Percentiles rank a stretch among this genome's conserved stretches.
Conservation (phyloP, 1,284 basidiomycete genomes). For the Ceratobasidium theobromae region DNA sequence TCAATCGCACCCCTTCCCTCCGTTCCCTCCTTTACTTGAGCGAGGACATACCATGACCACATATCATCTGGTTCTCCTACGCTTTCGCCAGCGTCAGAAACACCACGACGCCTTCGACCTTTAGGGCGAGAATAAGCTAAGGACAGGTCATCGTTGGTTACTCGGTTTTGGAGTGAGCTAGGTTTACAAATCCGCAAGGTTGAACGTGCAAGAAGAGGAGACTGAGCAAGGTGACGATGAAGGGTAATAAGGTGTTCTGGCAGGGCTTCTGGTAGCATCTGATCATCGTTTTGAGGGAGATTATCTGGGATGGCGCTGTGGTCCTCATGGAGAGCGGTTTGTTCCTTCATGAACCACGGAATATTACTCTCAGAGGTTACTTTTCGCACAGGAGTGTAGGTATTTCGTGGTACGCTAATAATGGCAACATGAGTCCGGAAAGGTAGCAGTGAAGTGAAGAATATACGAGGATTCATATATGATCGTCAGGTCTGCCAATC, state of each 20-base stretch:
- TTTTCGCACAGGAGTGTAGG: not conserved
- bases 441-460: too few species aligned
- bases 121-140: slow-evolving; percentile 1
- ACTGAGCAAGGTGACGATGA: not conserved
- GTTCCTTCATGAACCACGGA: slow-evolving; percentile 21
- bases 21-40: slow-evolving; percentile 36
- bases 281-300: not conserved
- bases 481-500: not conserved
- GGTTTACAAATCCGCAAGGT: slow-evolving; percentile 2
- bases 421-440: too few species aligned
- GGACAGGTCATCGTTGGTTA: not conserved
- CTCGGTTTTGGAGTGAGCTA: not conserved
- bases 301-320: not conserved
- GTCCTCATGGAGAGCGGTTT: not conserved
- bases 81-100: slow-evolving; percentile 15
- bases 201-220: not conserved
- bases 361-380: not conserved
- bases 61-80: slow-evolving; percentile 27
- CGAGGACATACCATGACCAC: slow-evolving; percentile 35
- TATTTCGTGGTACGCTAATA: not conserved
- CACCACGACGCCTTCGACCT: slow-evolving; percentile 17
- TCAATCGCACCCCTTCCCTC: slow-evolving; percentile 35
- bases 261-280: not conserved
- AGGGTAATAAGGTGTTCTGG: slow-evolving; percentile 5
- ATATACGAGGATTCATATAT: too few species aligned